Conservation (phyloP, 805 yeast genomes). For the Candida michaelii region DNA sequence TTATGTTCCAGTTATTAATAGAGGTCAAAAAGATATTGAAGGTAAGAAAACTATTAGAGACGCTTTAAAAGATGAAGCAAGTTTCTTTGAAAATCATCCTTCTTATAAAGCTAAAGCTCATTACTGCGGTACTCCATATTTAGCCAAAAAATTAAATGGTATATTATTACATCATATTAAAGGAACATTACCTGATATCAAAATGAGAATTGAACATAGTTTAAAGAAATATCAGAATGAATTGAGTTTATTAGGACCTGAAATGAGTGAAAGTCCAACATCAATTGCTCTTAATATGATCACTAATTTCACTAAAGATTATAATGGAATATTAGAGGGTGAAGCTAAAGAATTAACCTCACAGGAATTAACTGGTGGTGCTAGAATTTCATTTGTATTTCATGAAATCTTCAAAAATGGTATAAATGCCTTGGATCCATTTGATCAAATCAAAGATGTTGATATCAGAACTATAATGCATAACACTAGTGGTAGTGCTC, state of each 20-base stretch:
- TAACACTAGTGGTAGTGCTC: conserved; percentile 94
- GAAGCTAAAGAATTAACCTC: conserved; percentile 86
- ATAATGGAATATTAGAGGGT: conserved; percentile 88
- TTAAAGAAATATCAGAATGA: conserved; percentile 83
- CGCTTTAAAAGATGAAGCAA: conserved; percentile 78
- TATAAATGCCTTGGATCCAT: conserved; percentile 88
- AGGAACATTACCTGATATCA: conserved; percentile 76
- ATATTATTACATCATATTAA: conserved; percentile 85
- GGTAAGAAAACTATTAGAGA: conserved; percentile 80
- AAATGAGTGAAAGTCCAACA: conserved; percentile 83
- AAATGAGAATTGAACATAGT: conserved; percentile 82
- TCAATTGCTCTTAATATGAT: conserved; percentile 88
- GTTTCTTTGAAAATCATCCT: conserved; percentile 84
- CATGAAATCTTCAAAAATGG: conserved; percentile 96
- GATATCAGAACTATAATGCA: conserved; percentile 97
- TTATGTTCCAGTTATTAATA: conserved; percentile 93
- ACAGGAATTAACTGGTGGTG: conserved; percentile 94
- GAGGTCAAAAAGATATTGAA: conserved; percentile 97
- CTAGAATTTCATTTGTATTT: conserved; percentile 94
- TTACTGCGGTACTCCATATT: conserved; percentile 97
- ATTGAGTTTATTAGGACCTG: conserved; percentile 78
- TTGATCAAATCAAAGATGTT: conserved; percentile 91
- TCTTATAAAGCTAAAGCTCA: conserved; percentile 91
- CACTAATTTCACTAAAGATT: conserved; percentile 89
- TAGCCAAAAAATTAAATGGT: conserved; percentile 87